These are phyloP conservation scores for Waltiozyma sp. DNA, from an alignment of 1,139 yeast species.

Conservation along the genomic window DNA sequence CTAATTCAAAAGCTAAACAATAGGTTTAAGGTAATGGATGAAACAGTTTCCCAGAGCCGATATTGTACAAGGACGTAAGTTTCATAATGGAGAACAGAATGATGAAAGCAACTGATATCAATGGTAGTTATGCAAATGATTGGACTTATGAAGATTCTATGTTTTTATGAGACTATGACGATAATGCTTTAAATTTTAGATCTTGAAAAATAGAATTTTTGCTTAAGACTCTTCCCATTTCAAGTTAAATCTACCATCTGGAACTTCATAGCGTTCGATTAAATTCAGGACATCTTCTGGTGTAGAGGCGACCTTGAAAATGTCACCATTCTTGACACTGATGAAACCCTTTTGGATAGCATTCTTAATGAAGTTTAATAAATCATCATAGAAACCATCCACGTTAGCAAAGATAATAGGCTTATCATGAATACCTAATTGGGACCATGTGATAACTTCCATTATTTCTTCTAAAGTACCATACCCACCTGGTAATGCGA, in stretches of 20 bases:
- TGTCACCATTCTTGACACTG: slow-evolving; percentile 52
- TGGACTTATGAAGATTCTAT: too few relatives aligned
- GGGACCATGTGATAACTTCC: slow-evolving; percentile 88
- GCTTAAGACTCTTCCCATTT: slow-evolving; percentile 39
- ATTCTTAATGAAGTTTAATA: slow-evolving; percentile 47
- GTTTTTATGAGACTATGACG: too few relatives aligned
- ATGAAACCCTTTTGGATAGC: slow-evolving; percentile 59
- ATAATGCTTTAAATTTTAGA: too few relatives aligned
- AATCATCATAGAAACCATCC: slow-evolving; percentile 69
- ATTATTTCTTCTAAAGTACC: slow-evolving; percentile 85
- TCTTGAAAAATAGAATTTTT: too few relatives aligned
- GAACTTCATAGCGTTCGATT: slow-evolving; percentile 51
- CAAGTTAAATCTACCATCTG: slow-evolving; percentile 66
- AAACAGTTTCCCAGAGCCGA: too few relatives aligned
- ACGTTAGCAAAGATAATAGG: slow-evolving; percentile 73
- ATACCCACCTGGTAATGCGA: slow-evolving; percentile 88
- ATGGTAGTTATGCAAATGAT: too few relatives aligned
- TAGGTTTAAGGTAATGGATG: too few relatives aligned
- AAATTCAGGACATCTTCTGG: slow-evolving; percentile 55
- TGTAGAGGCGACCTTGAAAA: slow-evolving; percentile 57
- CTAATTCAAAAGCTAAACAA: too few relatives aligned
- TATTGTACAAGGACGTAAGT: too few relatives aligned
- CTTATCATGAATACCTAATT: slow-evolving; percentile 72
- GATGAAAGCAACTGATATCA: too few relatives aligned
- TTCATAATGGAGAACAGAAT: too few relatives aligned